phyloP scores from a whole-genome alignment of 805 yeast genomes.

The Starmerella bombi region DNA sequence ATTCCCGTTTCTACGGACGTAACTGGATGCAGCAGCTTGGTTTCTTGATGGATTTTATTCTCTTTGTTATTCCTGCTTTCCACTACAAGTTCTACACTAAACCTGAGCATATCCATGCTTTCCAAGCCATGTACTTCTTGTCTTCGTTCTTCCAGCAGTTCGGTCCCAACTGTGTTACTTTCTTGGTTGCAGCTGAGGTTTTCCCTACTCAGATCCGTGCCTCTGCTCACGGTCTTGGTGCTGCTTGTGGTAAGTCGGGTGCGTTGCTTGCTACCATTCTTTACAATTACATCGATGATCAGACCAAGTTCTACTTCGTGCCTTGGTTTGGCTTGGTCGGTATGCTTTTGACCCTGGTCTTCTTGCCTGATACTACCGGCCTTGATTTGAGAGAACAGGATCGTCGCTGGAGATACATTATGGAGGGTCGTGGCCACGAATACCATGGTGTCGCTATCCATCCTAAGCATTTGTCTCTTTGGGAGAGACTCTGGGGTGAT shows the following conservation, averaged over 20 bases:
- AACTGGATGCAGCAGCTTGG: slow-evolving; percentile 45
- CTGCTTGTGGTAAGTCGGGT: slow-evolving; percentile 53
- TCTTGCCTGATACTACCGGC: slow-evolving; percentile 30
- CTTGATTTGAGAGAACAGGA: slow-evolving; percentile 30
- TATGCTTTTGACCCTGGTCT: slow-evolving; percentile 26
- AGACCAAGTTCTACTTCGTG: slow-evolving; percentile 28
- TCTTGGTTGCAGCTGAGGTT: slow-evolving; percentile 50
- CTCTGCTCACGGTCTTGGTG: slow-evolving; percentile 53
- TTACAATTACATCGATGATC: slow-evolving; percentile 28
- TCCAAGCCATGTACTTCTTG: slow-evolving; percentile 47
- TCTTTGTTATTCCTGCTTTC: slow-evolving; percentile 47
- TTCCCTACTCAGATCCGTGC: slow-evolving; percentile 57
- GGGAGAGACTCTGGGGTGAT: slow-evolving; percentile 28
- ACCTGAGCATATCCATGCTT: slow-evolving; percentile 22
- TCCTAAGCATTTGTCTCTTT: slow-evolving; percentile 27
- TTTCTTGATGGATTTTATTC: slow-evolving; percentile 40
- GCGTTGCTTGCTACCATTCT: slow-evolving; percentile 42
- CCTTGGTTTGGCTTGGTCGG: slow-evolving; percentile 32
- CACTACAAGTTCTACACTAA: slow-evolving; percentile 37
- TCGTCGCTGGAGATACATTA: slow-evolving; percentile 28
- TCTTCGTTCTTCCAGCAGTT: slow-evolving; percentile 54
- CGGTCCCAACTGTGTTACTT: slow-evolving; percentile 54
- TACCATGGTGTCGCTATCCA: slow-evolving; percentile 31
- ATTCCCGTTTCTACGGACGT: slow-evolving; percentile 39
- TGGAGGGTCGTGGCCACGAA: slow-evolving; percentile 27